Evolutionary conservation across 2,329 filamentous ascomycete species (phyloP).

Genomic region (Venturia effusa): DNA sequence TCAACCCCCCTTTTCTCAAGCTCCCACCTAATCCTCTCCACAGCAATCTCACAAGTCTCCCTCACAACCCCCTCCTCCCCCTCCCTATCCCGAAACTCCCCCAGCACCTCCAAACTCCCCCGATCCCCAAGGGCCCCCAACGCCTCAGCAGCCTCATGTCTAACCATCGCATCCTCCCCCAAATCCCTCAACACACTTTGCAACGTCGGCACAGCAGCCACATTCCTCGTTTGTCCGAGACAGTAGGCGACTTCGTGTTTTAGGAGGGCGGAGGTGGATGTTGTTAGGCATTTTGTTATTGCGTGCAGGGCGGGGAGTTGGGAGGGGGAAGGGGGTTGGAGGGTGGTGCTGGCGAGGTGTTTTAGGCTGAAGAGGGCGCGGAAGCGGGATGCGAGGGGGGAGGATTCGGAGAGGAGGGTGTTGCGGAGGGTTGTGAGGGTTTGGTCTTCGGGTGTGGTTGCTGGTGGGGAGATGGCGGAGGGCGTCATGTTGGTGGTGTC

Average conservation of each 20-base stretch:
- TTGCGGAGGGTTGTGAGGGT: slow-evolving; percentile 57
- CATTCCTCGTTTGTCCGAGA: slow-evolving; percentile 78
- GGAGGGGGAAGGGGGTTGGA: slow-evolving; percentile 37
- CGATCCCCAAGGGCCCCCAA: slow-evolving; percentile 74
- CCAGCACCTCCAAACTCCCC: slow-evolving; percentile 63
- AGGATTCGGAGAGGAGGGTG: slow-evolving; percentile 67
- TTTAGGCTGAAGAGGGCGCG: slow-evolving; percentile 97
- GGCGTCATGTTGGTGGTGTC: not conserved
- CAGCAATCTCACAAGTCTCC: slow-evolving; percentile 94
- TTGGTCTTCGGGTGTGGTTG: not conserved
- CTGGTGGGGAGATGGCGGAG: not conserved
- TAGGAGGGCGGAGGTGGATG: slow-evolving; percentile 74
- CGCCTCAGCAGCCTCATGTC: slow-evolving; percentile 93
- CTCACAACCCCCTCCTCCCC: slow-evolving; percentile 72
- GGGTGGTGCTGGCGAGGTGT: slow-evolving; percentile 62
- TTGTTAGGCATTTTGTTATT: slow-evolving; percentile 70
- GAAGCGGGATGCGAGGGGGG: slow-evolving; percentile 79
- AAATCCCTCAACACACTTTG: slow-evolving; percentile 63
- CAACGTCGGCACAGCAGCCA: slow-evolving; percentile 61
- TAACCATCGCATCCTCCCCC: slow-evolving; percentile 85
- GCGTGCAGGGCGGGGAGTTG: slow-evolving; percentile 58
- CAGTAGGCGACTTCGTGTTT: slow-evolving; percentile 98
- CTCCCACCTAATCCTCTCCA: slow-evolving; percentile 90
- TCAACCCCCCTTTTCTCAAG: slow-evolving; percentile 57
- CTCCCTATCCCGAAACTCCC: slow-evolving; percentile 59